Base-by-base conservation (phyloP, 768 basidiomycete genomes). In the Mycena albidolilacea region DNA sequence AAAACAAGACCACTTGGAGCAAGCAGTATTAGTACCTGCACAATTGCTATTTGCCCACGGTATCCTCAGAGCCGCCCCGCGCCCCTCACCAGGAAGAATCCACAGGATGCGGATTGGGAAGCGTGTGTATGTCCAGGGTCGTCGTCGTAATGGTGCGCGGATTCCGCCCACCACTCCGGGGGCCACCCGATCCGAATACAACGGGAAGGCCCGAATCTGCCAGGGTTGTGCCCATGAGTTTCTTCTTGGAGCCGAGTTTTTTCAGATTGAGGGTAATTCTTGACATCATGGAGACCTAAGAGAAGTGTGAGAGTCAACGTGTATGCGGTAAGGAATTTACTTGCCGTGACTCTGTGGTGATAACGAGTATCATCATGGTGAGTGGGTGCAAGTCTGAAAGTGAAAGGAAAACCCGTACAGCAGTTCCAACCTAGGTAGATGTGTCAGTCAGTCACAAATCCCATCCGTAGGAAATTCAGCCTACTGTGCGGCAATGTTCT, bases 231-330 rank as follows among this genome's bases (percentile, higher is more conserved):
- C 41, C 43, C 61, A 46, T 46, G 19, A 62, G 23, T 46, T 44
- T 62, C 15, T 19, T 5, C 61, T 62, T 30, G 23, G 61, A 23
- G 1, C 61, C 43, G 39, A 60, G 81, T 78, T 87, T 88, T 79
- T 82, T 88, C 11, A 92, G 83, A 77, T 88, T 89, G 35, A 92
- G 85, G 1, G 91, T 92, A 63, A 92, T 92, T 10, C 91, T 86
- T 1, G 90, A 91, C 86, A 92, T 91, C 89, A 92, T 92, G 0
- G 90, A 83, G 11, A 92, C 89, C 60, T 61, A 35, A 30, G 30
- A 30, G 30, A 30, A 30, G 30, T 30, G n/a, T 3, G 37, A n/a
- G 30, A 4, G 80, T 88, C 77, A 41, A 30, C 30, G 78, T 9
- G 10, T 9, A 43, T 43, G 41, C 6, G 14, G 41, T 1, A 14